A percentile compares a stretch with the other conserved stretches of the same genome.
Conservation (phyloP, 164 flowering plant species). For the Hamamelis virginiana region DNA sequence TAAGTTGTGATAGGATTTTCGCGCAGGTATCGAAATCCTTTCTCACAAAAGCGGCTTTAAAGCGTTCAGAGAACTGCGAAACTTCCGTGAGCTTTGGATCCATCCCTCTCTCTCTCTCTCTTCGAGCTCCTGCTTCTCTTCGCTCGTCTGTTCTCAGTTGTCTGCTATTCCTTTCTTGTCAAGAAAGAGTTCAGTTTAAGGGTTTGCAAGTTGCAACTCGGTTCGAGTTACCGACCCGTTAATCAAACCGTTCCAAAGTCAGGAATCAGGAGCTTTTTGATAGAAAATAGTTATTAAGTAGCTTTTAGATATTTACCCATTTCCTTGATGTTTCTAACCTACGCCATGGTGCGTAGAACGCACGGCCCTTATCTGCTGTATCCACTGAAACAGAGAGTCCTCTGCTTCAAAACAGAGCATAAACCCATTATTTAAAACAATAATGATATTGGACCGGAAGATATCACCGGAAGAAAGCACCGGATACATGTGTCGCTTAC, state of each 20-base stretch:
- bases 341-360: constrained; percentile 1
- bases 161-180: neutral
- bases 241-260: too few species aligned
- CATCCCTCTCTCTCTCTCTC: constrained; percentile 27
- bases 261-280: too few species aligned
- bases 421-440: too few species aligned
- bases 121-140: neutral
- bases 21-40: constrained; percentile 54
- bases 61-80: constrained; percentile 62
- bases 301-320: too few species aligned
- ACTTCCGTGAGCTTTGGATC: constrained; percentile 60
- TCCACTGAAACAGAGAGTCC: neutral
- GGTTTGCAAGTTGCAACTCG: too few species aligned
- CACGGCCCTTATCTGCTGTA: constrained; percentile 11
- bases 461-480: too few species aligned
- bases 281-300: too few species aligned
- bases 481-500: too few species aligned
- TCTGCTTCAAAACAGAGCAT: neutral
- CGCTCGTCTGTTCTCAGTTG: neutral
- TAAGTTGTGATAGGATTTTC: constrained; percentile 65
- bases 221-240: too few species aligned
- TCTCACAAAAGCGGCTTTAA: constrained; percentile 68
- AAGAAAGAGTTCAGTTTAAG: neutral
- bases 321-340: neutral
- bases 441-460: too few species aligned